Base-by-base conservation (phyloP, 2,329 filamentous ascomycete genomes). In the Pseudonectria foliicola region DNA sequence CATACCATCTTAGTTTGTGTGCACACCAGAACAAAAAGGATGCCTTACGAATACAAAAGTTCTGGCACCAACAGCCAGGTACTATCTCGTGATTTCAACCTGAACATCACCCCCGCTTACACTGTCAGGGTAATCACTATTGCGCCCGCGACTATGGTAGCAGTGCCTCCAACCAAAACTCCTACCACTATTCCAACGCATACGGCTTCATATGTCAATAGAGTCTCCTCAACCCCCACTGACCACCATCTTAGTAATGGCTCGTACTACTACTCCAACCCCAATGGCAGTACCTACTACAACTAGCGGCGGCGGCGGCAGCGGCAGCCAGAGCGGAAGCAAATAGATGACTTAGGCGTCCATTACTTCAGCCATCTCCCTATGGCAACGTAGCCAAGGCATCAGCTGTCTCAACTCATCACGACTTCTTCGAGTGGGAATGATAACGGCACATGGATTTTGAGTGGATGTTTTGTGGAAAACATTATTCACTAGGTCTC, bases 251-350 rank as follows among this genome's bases (percentile, higher is more conserved):
- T 24, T 23, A 75, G 71, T 14, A 52, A 84, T 47, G 78, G 80
- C 25, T 82, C 77, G 2, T 85, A 85, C 67, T 84, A 85, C 64
- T 85, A 85, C 62, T 74, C 71, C 54, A 85, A 85, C 61, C 61
- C 77, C 29, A 71, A 82, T 43, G 77, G 78, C 11, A 82, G 74
- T 52, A 80, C 74, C 26, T 85, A 85, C 63, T 63, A 83, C 67
- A 81, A 82, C 59, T 58, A 68, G 69, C 26, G 15, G 35, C 26
- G 27, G 7, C 24, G 35, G 29, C 40, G 35, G 34, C 6, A 40
- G 35, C 15, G 31, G 13, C 29, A 25, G 40, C n/a, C 35, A 29
- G 37, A 27, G 35, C 14, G 25, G 30, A 24, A 48, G 45, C 38
- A 46, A 46, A 13, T 49, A 25, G 39, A 31, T 23, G 25, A 29